Conservation (phyloP, 208 protist genomes). For the Strigomonas oncopelti region DNA sequence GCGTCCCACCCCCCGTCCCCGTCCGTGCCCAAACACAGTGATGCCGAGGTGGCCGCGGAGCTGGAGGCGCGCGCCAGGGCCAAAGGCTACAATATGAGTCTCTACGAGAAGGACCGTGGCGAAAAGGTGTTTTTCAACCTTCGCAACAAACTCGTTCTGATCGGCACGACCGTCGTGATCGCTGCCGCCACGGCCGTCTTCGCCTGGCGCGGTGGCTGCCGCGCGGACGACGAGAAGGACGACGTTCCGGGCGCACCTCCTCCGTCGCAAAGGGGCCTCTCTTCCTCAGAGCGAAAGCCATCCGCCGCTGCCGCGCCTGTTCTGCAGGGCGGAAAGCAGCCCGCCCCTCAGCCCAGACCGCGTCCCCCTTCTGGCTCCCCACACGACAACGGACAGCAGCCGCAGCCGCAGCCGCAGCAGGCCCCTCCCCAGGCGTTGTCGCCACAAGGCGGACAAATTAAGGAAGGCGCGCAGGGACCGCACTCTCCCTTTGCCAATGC, state of each 20-base stretch:
- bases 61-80: slow-evolving; percentile 1
- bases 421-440: not conserved
- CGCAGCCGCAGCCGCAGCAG: no score
- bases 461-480: not conserved
- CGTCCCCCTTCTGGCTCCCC: no score
- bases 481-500: not conserved
- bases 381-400: not conserved
- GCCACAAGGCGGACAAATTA: not conserved
- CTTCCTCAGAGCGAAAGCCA: not conserved
- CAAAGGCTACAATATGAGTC: slow-evolving; percentile 24
- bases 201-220: slow-evolving; percentile 18
- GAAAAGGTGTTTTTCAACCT: slow-evolving; percentile 15
- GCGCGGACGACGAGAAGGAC: not conserved
- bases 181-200: slow-evolving; percentile 15
- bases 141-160: slow-evolving; percentile 15
- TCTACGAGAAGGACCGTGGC: slow-evolving; percentile 17
- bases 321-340: not conserved
- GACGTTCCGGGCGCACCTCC: not conserved
- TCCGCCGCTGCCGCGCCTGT: not conserved
- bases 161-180: slow-evolving; percentile 19
- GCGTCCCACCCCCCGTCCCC: not conserved
- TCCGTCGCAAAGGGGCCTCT: not conserved
- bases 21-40: not conserved
- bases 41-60: not conserved
- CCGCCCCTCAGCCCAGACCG: not conserved